phyloP scores from a whole-genome alignment of 768 basidiomycete genomes.

The Suillus tomentosus region DNA sequence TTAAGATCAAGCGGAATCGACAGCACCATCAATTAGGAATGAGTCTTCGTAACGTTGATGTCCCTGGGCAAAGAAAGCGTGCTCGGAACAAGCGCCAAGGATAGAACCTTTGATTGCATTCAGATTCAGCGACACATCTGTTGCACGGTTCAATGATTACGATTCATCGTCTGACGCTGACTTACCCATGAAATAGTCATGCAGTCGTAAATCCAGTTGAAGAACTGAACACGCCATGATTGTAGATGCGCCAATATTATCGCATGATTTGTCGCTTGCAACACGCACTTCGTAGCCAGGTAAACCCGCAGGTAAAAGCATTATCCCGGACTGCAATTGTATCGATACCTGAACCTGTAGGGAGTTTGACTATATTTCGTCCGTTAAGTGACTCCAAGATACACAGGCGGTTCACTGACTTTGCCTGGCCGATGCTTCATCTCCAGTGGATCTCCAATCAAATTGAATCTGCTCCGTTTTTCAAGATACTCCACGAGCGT shows the following conservation, averaged over 20 bases:
- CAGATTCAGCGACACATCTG: conserved; percentile 81
- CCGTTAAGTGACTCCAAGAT: conserved; percentile 11
- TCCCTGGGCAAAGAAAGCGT: conserved; percentile 32
- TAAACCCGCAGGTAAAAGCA: conserved; percentile 68
- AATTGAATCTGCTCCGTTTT: conserved; percentile 55
- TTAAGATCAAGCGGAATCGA: background rate
- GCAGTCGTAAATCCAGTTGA: conserved; percentile 74
- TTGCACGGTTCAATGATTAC: conserved; percentile 15
- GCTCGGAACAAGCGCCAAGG: conserved; percentile 47
- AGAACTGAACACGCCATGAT: conserved; percentile 64
- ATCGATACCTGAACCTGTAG: conserved; percentile 74
- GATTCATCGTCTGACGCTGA: conserved; percentile 1
- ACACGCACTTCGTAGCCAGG: conserved; percentile 55
- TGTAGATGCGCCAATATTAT: conserved; percentile 55
- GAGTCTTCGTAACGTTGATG: conserved; percentile 30
- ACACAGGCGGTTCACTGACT: conserved; percentile 41
- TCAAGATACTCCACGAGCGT: conserved; percentile 85
- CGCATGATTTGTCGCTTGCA: conserved; percentile 22
- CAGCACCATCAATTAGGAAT: conserved; percentile 54
- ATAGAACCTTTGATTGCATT: conserved; percentile 59
- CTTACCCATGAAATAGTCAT: conserved; percentile 89
- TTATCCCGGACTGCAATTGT: conserved; percentile 48
- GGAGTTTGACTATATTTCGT: conserved; percentile 67
- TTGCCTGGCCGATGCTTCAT: conserved; percentile 79
- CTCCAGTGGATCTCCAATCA: conserved; percentile 79